Conservation (phyloP, 129 eudicot species). For the Artemisia tridentata region DNA sequence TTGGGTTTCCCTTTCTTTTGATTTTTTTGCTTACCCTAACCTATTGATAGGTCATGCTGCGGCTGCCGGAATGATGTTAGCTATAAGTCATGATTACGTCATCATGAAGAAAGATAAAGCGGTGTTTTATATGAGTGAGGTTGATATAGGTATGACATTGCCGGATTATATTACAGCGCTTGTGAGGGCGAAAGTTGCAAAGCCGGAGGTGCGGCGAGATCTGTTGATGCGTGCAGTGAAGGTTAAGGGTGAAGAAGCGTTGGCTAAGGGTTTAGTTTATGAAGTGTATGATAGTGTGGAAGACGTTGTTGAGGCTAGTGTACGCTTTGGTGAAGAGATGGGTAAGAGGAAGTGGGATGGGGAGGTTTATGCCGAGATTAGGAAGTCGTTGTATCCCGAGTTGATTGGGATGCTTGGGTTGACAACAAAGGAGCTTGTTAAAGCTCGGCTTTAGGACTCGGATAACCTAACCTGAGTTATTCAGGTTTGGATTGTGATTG, state of each 20-base stretch:
- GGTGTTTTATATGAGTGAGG: constrained; percentile 86
- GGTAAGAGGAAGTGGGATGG: constrained; percentile 66
- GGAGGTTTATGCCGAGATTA: constrained; percentile 54
- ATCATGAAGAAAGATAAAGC: constrained; percentile 58
- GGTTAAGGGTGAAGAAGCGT: constrained; percentile 57
- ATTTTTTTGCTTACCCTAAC: no score
- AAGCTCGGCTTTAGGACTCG: constrained; percentile 26
- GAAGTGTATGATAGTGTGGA: constrained; percentile 45
- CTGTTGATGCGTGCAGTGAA: constrained; percentile 54
- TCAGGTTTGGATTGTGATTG: not conserved
- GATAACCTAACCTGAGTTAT: no score
- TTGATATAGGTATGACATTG: constrained; percentile 72
- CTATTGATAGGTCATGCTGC: constrained; percentile 57
- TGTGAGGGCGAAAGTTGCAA: constrained; percentile 43
- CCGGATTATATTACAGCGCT: constrained; percentile 64
- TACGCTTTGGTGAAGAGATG: constrained; percentile 57
- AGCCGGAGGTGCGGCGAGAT: constrained; percentile 44
- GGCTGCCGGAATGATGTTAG: constrained; percentile 76
- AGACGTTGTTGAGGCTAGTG: constrained; percentile 48
- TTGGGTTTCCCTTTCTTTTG: no score
- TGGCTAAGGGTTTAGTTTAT: constrained; percentile 59
- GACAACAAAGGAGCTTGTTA: constrained; percentile 5
- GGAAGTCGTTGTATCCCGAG: constrained; percentile 70
- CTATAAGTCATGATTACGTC: constrained; percentile 75
- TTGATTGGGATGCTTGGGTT: constrained; percentile 50